phyloP scores from a whole-genome alignment of 352 stramenopile genomes.

The Pythium angustatum region DNA sequence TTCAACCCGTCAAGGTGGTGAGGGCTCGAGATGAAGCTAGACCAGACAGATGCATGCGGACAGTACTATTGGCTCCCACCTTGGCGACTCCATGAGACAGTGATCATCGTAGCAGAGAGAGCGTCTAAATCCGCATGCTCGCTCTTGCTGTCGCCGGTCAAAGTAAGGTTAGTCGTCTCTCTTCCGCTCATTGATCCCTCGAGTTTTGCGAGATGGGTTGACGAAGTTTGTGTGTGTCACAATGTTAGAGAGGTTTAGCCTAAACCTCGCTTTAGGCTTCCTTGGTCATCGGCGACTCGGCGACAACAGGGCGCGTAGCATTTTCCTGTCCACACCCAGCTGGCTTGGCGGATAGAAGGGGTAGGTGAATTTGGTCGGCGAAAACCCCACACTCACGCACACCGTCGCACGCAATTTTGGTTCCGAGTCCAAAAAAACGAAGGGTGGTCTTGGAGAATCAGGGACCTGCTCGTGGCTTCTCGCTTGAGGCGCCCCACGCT shows the following conservation, averaged over 20 bases:
- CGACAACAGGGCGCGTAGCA: constrained; percentile 1
- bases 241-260: not conserved
- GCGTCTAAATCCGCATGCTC: no score
- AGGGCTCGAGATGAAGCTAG: no score
- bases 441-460: constrained; percentile 14
- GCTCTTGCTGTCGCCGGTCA: no score
- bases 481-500: no score
- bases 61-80: not conserved
- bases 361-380: constrained; percentile 17
- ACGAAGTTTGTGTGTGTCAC: constrained; percentile 5
- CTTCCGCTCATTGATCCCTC: not conserved
- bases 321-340: not conserved
- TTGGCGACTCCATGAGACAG: no score
- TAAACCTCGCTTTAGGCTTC: no score
- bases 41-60: not conserved
- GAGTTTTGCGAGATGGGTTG: constrained; percentile 16
- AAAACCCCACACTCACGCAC: constrained; percentile 1
- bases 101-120: no score
- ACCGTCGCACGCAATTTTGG: not conserved
- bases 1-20: not conserved
- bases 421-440: constrained; percentile 17
- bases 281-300: no score
- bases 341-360: constrained; percentile 20
- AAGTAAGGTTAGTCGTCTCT: no score
- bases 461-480: not conserved